Evolutionary conservation across 202 grass and related monocot species (phyloP).

Genomic region (Panicum hallii): DNA sequence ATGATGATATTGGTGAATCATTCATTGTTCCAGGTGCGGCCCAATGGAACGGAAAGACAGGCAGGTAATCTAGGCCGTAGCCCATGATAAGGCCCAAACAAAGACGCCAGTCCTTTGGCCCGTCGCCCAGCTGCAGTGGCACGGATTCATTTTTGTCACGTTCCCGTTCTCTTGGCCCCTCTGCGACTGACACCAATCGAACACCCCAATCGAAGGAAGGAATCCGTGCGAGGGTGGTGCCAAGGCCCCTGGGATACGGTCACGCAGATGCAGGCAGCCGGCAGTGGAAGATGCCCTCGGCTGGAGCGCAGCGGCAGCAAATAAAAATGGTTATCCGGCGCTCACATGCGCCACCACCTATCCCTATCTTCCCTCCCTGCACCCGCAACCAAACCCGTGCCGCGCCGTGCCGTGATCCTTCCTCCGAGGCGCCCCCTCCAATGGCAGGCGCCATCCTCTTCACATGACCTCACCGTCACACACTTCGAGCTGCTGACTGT

Average conservation of each 20-base stretch:
- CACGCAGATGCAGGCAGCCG: not conserved
- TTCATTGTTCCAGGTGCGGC: too few species aligned
- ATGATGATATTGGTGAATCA: too few species aligned
- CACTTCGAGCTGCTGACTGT: constrained; percentile 19
- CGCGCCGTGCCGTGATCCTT: constrained; percentile 35
- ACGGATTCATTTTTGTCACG: not conserved
- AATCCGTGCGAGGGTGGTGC: not conserved
- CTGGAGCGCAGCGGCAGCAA: constrained; percentile 22
- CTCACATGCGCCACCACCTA: constrained; percentile 48
- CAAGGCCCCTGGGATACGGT: constrained; percentile 8
- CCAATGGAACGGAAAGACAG: not conserved
- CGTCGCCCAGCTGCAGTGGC: too few species aligned
- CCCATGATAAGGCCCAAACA: not conserved
- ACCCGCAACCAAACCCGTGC: not conserved
- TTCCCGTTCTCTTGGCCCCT: not conserved
- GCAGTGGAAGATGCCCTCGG: constrained; percentile 51
- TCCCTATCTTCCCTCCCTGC: not conserved
- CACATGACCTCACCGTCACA: constrained; percentile 50
- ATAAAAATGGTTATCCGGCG: constrained; percentile 52
- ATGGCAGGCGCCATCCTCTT: not conserved
- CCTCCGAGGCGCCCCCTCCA: not conserved
- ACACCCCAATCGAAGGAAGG: not conserved
- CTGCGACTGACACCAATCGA: not conserved
- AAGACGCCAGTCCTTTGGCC: not conserved
- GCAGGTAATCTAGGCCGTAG: not conserved